Base-by-base conservation (phyloP, 345 rosid genomes). In the Cochlearia excelsa region DNA sequence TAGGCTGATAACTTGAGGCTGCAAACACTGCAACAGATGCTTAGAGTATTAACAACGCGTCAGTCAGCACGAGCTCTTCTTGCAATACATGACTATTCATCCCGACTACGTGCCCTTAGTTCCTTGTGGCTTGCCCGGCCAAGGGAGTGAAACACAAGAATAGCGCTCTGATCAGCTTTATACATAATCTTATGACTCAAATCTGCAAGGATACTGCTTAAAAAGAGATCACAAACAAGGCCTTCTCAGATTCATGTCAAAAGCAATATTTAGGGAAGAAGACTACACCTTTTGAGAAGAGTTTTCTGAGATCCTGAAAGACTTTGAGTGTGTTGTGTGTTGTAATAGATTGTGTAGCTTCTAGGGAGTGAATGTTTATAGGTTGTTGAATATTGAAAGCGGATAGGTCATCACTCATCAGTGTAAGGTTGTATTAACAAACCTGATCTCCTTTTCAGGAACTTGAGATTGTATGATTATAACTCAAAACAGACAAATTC, bases 61-160 rank as follows among this genome's bases (percentile, higher is more conserved):
- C 99, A 93, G 73, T 84, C 92, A 26, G 97, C 99, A 71, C 93
- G 97, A 35, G 92, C 97, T n/a, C 82, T 89, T 50, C 97, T 93
- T 39, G 95, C 95, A 2, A 87, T 93, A 44, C 84, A 89, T 11
- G 94, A 93, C 68, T 89, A 89, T 72, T 85, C 91, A 67, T 85
- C 85, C 16, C 75, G 99, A 52, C 75, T 93, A 51, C 94, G 97
- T 5, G 97, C 99, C 62, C 96, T 93, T 73, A 89, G 99, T 68
- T 89, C 97, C 57, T 85, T 93, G 9, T 93, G 99, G 99, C 89
- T 93, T 46, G 99, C 95, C 39, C 82, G 95, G 46, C 99, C 99
- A 38, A 74, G 84, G 77, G 99, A 93, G 73, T 93, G 82, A 87
- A 64, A 59, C 26, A 51, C 60, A 51, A 55, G 37, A n/a, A 38